These are phyloP conservation scores for Trichothecium sympodiale DNA, from an alignment of 2,329 filamentous ascomycete species.

Conservation along the genomic window DNA sequence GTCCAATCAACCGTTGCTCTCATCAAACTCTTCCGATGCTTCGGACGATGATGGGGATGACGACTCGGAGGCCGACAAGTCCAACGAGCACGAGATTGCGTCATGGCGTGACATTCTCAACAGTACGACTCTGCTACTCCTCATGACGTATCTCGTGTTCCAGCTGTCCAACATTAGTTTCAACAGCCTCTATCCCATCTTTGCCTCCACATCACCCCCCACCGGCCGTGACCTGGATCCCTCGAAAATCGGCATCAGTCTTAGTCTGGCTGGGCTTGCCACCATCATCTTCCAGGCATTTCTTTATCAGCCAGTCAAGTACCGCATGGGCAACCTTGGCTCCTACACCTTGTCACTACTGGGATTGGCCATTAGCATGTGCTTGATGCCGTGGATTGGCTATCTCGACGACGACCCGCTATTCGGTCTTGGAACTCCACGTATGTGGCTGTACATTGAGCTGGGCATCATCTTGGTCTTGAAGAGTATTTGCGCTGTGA, in stretches of 20 bases:
- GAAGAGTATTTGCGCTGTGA: conserved; percentile 84
- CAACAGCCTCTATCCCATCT: conserved; percentile 92
- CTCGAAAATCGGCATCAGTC: conserved; percentile 70
- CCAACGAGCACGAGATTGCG: conserved; percentile 4
- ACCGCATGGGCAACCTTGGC: conserved; percentile 71
- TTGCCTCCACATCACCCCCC: conserved; percentile 64
- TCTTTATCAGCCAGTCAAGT: conserved; percentile 68
- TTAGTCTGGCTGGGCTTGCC: conserved; percentile 72
- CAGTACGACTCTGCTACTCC: conserved; percentile 68
- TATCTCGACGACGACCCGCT: conserved; percentile 52
- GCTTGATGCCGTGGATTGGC: conserved; percentile 82
- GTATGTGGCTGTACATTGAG: conserved; percentile 66
- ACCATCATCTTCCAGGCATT: conserved; percentile 88
- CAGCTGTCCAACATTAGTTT: conserved; percentile 90
- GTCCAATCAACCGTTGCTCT: conserved; percentile 11
- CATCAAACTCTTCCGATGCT: conserved; percentile 12
- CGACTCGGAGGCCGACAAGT: conserved; percentile 9
- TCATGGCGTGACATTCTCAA: conserved; percentile 53
- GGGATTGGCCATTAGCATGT: conserved; percentile 71
- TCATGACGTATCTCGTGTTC: conserved; percentile 83
- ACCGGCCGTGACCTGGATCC: conserved; percentile 67
- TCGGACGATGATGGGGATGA: conserved; percentile 14
- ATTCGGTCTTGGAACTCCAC: conserved; percentile 50
- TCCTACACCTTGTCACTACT: conserved; percentile 72
- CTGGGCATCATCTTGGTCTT: conserved; percentile 71